A percentile compares a stretch with the other conserved stretches of the same genome.
phyloP scores from a whole-genome alignment of 306 rosid genomes.

The Fagus crenata region DNA sequence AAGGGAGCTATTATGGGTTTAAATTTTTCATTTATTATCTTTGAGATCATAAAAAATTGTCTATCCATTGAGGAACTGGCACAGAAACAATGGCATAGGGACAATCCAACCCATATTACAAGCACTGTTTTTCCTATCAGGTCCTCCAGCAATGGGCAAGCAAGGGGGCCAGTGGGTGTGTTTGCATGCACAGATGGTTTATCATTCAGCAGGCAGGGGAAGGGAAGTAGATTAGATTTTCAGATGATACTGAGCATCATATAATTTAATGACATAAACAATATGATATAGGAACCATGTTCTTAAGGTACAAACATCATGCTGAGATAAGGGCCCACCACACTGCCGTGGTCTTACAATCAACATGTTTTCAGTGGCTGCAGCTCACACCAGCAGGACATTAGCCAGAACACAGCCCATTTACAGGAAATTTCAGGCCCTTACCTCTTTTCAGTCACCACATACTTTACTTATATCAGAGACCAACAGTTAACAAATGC shows the following conservation, averaged over 20 bases:
- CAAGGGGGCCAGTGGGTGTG: neutral
- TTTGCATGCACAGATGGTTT: neutral
- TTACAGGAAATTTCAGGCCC: neutral
- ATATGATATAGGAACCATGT: neutral
- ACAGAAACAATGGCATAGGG: neutral
- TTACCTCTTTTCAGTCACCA: slow-evolving; percentile 11
- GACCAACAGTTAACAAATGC: neutral
- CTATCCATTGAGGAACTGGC: neutral
- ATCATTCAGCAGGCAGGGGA: neutral
- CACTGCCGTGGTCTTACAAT: neutral
- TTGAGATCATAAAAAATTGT: too few relatives aligned
- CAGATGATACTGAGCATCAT: neutral
- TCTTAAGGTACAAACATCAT: neutral
- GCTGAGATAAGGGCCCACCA: neutral
- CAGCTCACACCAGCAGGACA: neutral
- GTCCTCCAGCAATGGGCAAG: neutral
- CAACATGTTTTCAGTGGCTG: neutral
- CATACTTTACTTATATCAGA: neutral
- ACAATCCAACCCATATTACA: neutral
- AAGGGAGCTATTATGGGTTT: neutral
- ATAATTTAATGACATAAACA: neutral
- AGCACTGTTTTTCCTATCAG: neutral
- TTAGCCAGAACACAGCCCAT: neutral
- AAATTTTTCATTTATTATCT: too few relatives aligned
- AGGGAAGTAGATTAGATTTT: neutral